These are phyloP conservation scores for Colletotrichum limetticola DNA, from an alignment of 2,329 filamentous ascomycete genomes.

Conservation along the genomic window DNA sequence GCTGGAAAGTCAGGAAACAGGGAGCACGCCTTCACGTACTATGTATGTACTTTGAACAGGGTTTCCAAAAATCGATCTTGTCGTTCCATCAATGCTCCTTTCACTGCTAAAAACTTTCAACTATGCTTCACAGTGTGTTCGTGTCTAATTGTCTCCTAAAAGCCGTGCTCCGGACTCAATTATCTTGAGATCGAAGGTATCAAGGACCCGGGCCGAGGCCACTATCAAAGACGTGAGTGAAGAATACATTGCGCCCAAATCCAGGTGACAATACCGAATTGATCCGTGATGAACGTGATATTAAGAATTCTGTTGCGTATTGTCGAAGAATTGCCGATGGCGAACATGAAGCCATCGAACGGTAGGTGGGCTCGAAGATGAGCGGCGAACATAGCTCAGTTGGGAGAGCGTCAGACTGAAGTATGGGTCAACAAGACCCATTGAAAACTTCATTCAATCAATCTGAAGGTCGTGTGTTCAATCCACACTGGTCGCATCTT, in stretches of 20 bases:
- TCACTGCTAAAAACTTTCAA: no score
- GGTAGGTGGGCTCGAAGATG: background rate
- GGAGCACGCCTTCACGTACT: no score
- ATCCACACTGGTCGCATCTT: conserved; percentile 34
- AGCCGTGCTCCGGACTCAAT: no score
- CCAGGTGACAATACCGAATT: no score
- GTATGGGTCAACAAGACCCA: conserved; percentile 6
- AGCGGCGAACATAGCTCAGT: conserved; percentile 32
- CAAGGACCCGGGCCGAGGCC: no score
- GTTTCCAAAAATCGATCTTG: no score
- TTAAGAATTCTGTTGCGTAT: background rate
- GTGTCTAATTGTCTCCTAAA: accelerated
- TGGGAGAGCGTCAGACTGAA: conserved; percentile 35
- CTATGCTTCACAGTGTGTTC: no score
- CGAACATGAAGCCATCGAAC: background rate
- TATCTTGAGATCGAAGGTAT: no score
- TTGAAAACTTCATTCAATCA: conserved; percentile 26
- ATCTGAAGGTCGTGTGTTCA: conserved; percentile 35
- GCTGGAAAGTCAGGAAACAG: accelerated
- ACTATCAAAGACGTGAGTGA: background rate
- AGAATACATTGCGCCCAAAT: background rate
- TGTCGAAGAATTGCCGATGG: background rate
- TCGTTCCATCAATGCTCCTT: no score
- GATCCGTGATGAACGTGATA: no score
- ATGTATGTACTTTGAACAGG: no score